Base-by-base conservation (phyloP, 306 rosid species). In the Rosa lucieae region DNA sequence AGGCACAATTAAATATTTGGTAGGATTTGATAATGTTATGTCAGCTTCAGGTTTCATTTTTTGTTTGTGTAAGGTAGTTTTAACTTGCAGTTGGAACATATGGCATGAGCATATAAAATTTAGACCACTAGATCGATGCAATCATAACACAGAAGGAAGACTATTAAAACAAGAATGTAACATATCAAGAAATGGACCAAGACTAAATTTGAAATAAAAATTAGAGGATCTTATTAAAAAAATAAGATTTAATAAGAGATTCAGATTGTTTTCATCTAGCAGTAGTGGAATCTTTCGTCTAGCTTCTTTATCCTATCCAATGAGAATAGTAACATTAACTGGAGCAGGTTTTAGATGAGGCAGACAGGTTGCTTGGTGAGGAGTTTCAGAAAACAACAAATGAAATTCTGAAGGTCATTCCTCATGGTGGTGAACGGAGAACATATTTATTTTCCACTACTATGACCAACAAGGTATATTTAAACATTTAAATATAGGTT, bases 361-460 rank as follows among this genome's bases (percentile, higher is more conserved):
- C 99, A 20, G 99, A 94, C 76, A 85, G 95, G 80, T 77, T 94
- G 80, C 85, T 92, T 82, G 88, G 90, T 68, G 97, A 94, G 75
- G 97, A 92, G 71, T 94, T 92, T 49, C 88, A 94, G 85, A 92
- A 89, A 82, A 80, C 95, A 18, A 85, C 92, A 56, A 88, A 89
- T 89, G 95, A 94, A 81, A 91, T 94, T 80, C 79, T 94, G 73
- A 79, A 78, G 73, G 49, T 63, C 72, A 84, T 94, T 78, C 97
- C 99, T 65, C 92, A 80, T 69, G 40, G 40, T 29, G 67, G 67
- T 62, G 90, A 91, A 37, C 84, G 97, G 58, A 91, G 86, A 82
- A 92, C 99, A 40, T 94, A 89, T 86, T 81, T 94, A 72, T 94
- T 94, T 86, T 94, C 99, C 79, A 97, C 99, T 74, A 94, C 99